phyloP scores from a whole-genome alignment of 2,329 filamentous ascomycete species.

The Ramularia endophylla region DNA sequence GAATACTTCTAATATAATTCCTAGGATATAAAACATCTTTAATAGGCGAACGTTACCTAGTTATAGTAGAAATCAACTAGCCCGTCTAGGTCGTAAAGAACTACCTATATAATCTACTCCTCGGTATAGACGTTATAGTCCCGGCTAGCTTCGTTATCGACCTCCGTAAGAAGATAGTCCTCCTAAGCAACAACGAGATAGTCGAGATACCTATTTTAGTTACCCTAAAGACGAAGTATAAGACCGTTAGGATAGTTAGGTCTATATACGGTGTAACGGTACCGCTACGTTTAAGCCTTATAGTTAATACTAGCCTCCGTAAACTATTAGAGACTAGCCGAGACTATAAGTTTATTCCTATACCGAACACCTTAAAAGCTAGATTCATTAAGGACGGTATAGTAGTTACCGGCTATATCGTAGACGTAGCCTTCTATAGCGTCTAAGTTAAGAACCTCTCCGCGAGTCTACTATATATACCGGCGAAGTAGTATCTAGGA shows the following conservation, averaged over 20 bases:
- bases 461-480: neutral
- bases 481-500: neutral
- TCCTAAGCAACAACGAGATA: neutral
- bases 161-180: neutral
- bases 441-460: neutral
- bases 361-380: neutral
- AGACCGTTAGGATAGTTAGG: neutral
- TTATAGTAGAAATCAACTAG: slow-evolving; percentile 1
- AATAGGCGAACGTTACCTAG: neutral
- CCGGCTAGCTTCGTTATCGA: neutral
- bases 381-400: neutral
- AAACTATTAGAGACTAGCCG: neutral
- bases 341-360: neutral
- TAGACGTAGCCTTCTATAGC: neutral
- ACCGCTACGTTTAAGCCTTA: neutral
- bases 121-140: neutral
- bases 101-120: neutral
- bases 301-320: neutral
- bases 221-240: neutral
- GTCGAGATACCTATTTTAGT: neutral
- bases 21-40: too few relatives aligned
- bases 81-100: neutral
- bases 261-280: neutral
- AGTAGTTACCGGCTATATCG: neutral
- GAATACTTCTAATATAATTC: neutral